Percentiles rank a stretch among this genome's conserved stretches.
These are phyloP conservation scores for Singerocomus inundabilis DNA, from an alignment of 1,284 basidiomycete species.

Conservation along the genomic window DNA sequence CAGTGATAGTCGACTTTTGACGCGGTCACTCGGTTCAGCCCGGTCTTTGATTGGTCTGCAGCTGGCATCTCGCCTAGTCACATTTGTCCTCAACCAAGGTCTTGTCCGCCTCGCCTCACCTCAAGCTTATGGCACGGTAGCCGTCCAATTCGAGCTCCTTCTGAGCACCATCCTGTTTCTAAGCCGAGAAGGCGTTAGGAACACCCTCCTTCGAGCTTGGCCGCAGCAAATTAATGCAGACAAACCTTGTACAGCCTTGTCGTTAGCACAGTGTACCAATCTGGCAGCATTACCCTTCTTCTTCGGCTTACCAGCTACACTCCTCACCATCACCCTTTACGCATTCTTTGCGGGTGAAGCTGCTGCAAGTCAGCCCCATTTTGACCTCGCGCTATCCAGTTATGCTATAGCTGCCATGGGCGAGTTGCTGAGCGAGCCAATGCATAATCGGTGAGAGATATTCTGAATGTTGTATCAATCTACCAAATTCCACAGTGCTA, in stretches of 20 bases:
- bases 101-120: slow-evolving; percentile 85
- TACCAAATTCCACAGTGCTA: slow-evolving; percentile 46
- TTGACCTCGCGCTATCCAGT: slow-evolving; percentile 58
- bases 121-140: slow-evolving; percentile 81
- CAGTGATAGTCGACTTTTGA: slow-evolving; percentile 31
- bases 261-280: slow-evolving; percentile 39
- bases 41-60: slow-evolving; percentile 87
- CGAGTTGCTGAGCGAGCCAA: slow-evolving; percentile 82
- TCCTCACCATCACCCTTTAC: slow-evolving; percentile 51
- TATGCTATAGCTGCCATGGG: slow-evolving; percentile 74
- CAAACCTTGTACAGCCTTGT: slow-evolving; percentile 13
- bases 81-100: slow-evolving; percentile 86
- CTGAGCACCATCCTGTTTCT: slow-evolving; percentile 90
- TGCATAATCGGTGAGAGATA: slow-evolving; percentile 65
- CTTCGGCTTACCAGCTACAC: slow-evolving; percentile 53
- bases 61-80: slow-evolving; percentile 78
- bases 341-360: slow-evolving; percentile 45
- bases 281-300: slow-evolving; percentile 58
- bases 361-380: slow-evolving; percentile 61
- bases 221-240: slow-evolving; percentile 23
- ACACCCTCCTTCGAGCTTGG: slow-evolving; percentile 64
- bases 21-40: slow-evolving; percentile 57
- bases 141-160: slow-evolving; percentile 84
- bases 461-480: slow-evolving; percentile 5
- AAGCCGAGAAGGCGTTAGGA: slow-evolving; percentile 87